Conservation (phyloP, 306 rosid genomes). For the Prunus dulcis region DNA sequence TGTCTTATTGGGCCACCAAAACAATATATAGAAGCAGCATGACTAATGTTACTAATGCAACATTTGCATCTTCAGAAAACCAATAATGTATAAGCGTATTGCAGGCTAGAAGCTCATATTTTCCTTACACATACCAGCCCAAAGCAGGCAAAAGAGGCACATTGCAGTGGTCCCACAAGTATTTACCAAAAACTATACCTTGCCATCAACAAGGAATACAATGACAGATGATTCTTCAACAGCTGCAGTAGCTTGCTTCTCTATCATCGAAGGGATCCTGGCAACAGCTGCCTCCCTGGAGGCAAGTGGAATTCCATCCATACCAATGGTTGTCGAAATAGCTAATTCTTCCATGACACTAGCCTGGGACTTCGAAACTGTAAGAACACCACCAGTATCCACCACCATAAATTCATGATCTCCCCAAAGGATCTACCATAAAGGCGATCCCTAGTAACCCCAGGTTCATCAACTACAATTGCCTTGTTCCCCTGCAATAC, state of each 20-base stretch:
- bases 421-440: constrained; percentile 96
- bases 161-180: constrained; percentile 4
- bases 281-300: constrained; percentile 90
- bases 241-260: constrained; percentile 86
- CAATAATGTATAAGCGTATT: not conserved
- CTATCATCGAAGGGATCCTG: constrained; percentile 97
- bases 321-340: constrained; percentile 82
- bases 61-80: not conserved
- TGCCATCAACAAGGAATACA: constrained; percentile 86
- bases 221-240: constrained; percentile 89
- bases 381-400: constrained; percentile 93
- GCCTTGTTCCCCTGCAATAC: constrained; percentile 78
- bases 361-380: constrained; percentile 72
- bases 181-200: constrained; percentile 44
- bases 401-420: constrained; percentile 84
- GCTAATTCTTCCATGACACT: constrained; percentile 81
- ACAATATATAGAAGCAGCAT: not conserved
- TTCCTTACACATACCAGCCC: not conserved
- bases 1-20: not conserved
- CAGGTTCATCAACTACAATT: constrained; percentile 97
- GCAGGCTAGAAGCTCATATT: not conserved
- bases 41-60: not conserved
- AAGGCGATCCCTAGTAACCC: constrained; percentile 93
- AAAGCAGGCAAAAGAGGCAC: not conserved
- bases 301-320: constrained; percentile 95